A percentile compares a stretch with the other conserved stretches of the same genome.
phyloP scores from a whole-genome alignment of 306 rosid species.

The Calophaca sinica region DNA sequence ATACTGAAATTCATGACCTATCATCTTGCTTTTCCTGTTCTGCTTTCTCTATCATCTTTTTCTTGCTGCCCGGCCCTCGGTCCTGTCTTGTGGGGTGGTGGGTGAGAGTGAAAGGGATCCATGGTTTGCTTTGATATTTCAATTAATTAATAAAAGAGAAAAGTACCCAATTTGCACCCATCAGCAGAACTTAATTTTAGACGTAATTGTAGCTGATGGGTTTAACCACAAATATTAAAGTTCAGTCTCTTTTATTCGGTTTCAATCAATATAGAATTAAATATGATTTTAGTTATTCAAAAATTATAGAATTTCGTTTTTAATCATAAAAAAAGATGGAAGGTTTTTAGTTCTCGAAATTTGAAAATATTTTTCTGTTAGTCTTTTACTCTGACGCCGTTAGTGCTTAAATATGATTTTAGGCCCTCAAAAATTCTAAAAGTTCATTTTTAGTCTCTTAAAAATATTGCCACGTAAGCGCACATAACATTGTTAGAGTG shows the following conservation, averaged over 20 bases:
- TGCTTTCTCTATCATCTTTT: conserved; percentile 20
- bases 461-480: too few species aligned
- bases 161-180: conserved; percentile 1
- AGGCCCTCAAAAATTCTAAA: too few species aligned
- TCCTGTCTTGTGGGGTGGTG: conserved; percentile 2
- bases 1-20: conserved; percentile 36
- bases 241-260: neutral
- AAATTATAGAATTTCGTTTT: too few species aligned
- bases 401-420: too few species aligned
- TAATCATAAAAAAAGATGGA: too few species aligned
- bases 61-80: neutral
- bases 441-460: too few species aligned
- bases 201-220: neutral
- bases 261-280: conserved; percentile 19
- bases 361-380: too few species aligned
- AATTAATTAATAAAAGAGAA: neutral
- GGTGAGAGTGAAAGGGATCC: conserved; percentile 26
- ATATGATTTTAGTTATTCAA: too few species aligned
- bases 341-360: too few species aligned
- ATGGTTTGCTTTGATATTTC: conserved; percentile 30
- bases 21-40: conserved; percentile 32
- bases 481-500: too few species aligned
- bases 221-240: conserved; percentile 22
- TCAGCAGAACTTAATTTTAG: neutral
- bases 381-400: too few species aligned